phyloP scores from a whole-genome alignment of 2,329 filamentous ascomycete species.

The Hypoxylon sp. region DNA sequence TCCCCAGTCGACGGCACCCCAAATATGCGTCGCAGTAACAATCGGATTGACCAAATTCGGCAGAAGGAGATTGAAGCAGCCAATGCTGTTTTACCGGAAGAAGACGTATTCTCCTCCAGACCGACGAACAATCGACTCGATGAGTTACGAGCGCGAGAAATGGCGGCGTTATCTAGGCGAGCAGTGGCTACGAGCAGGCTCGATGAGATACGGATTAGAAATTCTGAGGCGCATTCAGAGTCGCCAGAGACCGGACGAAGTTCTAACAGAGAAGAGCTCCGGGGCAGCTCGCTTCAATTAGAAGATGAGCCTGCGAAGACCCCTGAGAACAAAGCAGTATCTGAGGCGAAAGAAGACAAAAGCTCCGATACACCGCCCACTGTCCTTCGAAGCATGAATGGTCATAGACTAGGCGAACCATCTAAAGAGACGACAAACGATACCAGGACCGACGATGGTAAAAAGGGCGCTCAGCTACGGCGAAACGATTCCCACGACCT shows the following conservation, averaged over 20 bases:
- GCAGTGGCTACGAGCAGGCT: slow-evolving; percentile 63
- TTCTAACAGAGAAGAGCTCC: slow-evolving; percentile 47
- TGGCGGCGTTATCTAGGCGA: slow-evolving; percentile 59
- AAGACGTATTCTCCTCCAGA: slow-evolving; percentile 31
- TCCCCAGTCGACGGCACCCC: slow-evolving; percentile 27
- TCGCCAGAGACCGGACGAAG: slow-evolving; percentile 57
- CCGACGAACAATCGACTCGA: slow-evolving; percentile 61
- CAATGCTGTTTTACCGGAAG: slow-evolving; percentile 44
- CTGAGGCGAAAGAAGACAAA: slow-evolving; percentile 5
- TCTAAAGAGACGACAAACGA: slow-evolving; percentile 37
- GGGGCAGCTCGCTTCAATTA: slow-evolving; percentile 17
- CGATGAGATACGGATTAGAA: slow-evolving; percentile 65
- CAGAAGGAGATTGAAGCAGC: slow-evolving; percentile 53
- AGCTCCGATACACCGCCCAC: slow-evolving; percentile 13
- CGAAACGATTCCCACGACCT: slow-evolving; percentile 62
- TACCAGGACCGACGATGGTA: slow-evolving; percentile 26
- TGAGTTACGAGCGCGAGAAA: slow-evolving; percentile 61
- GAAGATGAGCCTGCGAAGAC: slow-evolving; percentile 12
- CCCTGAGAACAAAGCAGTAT: slow-evolving; percentile 8
- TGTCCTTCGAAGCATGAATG: slow-evolving; percentile 17
- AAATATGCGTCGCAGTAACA: slow-evolving; percentile 51
- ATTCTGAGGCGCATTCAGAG: slow-evolving; percentile 57
- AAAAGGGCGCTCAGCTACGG: slow-evolving; percentile 37
- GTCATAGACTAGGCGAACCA: slow-evolving; percentile 16
- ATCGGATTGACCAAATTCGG: slow-evolving; percentile 54